Evolutionary conservation across 495 filamentous ascomycete genomes (phyloP).

Genomic region (Daldinia grandis): DNA sequence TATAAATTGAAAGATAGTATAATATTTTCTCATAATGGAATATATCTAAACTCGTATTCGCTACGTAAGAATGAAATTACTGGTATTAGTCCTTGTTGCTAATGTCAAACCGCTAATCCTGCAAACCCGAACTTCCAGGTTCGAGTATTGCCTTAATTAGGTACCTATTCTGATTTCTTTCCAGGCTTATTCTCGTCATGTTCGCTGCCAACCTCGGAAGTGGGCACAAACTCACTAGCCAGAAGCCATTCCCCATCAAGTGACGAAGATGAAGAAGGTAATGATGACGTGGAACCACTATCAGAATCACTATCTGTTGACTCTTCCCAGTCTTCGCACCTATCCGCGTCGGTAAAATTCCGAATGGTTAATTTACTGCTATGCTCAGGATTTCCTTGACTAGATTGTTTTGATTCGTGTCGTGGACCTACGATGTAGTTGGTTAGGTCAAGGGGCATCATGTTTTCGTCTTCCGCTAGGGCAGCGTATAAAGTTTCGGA

Average conservation of each 20-base stretch:
- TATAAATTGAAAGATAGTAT: neutral
- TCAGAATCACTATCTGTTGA: conserved; percentile 35
- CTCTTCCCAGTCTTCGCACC: conserved; percentile 21
- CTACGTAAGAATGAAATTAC: neutral
- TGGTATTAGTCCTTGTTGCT: neutral
- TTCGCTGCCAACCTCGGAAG: neutral
- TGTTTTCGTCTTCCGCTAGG: conserved; percentile 15
- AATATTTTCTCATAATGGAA: neutral
- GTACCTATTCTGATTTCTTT: conserved; percentile 6
- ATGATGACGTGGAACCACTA: conserved; percentile 3
- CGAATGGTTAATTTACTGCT: conserved; percentile 18
- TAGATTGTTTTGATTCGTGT: conserved; percentile 3
- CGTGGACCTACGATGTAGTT: neutral
- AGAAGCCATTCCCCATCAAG: conserved; percentile 23
- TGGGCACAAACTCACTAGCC: neutral
- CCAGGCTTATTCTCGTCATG: neutral
- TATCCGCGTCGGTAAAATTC: conserved; percentile 16
- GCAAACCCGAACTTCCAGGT: conserved; percentile 20
- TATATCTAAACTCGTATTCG: neutral
- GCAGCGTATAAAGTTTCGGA: conserved; percentile 1
- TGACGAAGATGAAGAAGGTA: conserved; percentile 17
- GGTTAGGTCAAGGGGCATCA: conserved; percentile 14
- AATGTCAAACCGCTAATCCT: neutral
- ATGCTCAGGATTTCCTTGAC: conserved; percentile 9
- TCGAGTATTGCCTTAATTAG: neutral